Conservation (phyloP, 768 basidiomycete species). For the Nidularia sp. region DNA sequence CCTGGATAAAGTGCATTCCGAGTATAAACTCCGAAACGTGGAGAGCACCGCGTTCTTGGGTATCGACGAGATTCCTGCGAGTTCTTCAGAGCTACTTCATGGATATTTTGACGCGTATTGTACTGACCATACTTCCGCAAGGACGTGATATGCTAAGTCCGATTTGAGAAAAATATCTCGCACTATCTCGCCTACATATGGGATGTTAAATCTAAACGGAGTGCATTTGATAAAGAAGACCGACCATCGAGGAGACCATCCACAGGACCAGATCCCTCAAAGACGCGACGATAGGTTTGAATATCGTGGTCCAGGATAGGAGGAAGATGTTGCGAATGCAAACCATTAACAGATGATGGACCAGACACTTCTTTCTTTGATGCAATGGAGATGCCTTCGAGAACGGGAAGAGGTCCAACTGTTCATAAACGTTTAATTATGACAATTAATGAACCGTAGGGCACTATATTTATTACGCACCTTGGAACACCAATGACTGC, state of each 20-base stretch:
- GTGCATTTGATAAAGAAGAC: background rate
- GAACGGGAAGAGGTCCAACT: slow-evolving; percentile 50
- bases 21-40: slow-evolving; percentile 67
- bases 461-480: slow-evolving; percentile 29
- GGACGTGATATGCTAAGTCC: slow-evolving; percentile 50
- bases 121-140: slow-evolving; percentile 58
- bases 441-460: background rate
- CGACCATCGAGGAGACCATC: slow-evolving; percentile 50
- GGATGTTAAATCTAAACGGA: background rate
- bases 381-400: slow-evolving; percentile 24
- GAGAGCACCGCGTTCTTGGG: slow-evolving; percentile 51
- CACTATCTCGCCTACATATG: slow-evolving; percentile 50
- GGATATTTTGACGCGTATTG: no score
- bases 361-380: slow-evolving; percentile 4
- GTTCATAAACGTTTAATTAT: no score
- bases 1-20: slow-evolving; percentile 62
- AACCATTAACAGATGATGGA: background rate
- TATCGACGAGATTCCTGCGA: slow-evolving; percentile 59
- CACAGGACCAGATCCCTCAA: slow-evolving; percentile 43
- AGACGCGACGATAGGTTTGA: slow-evolving; percentile 51
- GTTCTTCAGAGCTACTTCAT: no score
- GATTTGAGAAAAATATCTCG: slow-evolving; percentile 62
- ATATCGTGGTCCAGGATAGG: slow-evolving; percentile 47
- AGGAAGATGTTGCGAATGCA: slow-evolving; percentile 30
- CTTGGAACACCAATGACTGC: slow-evolving; percentile 33